Percentiles rank a stretch among this genome's conserved stretches.
Conservation (phyloP, 2,329 filamentous ascomycete species). For the Berkeleyomyces rouxiae region DNA sequence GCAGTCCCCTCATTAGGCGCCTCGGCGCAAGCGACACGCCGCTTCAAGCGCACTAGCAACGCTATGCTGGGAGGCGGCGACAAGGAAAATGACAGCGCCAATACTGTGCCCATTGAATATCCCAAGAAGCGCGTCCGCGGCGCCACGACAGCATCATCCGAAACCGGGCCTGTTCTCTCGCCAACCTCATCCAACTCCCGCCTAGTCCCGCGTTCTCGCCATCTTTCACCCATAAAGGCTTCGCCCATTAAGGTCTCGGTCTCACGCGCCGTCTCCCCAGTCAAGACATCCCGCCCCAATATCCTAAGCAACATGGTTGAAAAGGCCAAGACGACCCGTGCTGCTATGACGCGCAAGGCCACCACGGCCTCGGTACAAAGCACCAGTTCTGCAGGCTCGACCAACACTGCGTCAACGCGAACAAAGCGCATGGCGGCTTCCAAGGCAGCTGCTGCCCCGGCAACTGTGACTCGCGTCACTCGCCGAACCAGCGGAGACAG, state of each 20-base stretch:
- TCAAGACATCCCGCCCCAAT: slow-evolving; percentile 29
- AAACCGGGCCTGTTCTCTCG: slow-evolving; percentile 51
- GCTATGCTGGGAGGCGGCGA: slow-evolving; percentile 43
- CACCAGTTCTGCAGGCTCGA: slow-evolving; percentile 28
- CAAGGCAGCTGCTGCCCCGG: slow-evolving; percentile 27
- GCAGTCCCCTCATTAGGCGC: slow-evolving; percentile 7
- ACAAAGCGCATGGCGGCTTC: slow-evolving; percentile 18
- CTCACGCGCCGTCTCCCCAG: slow-evolving; percentile 39
- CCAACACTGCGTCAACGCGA: slow-evolving; percentile 18
- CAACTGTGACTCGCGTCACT: slow-evolving; percentile 27
- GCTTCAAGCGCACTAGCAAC: slow-evolving; percentile 31
- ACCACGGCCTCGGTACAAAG: slow-evolving; percentile 29
- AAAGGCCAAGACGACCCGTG: slow-evolving; percentile 39
- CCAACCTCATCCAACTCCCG: slow-evolving; percentile 71
- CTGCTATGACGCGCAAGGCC: slow-evolving; percentile 30
- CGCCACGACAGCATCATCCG: slow-evolving; percentile 22
- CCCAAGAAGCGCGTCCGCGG: slow-evolving; percentile 51
- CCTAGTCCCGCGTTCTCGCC: slow-evolving; percentile 30
- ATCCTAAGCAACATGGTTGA: slow-evolving; percentile 42
- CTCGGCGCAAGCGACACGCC: slow-evolving; percentile 7
- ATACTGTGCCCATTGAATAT: slow-evolving; percentile 30
- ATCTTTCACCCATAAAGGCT: slow-evolving; percentile 16
- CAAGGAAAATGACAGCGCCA: slow-evolving; percentile 57
- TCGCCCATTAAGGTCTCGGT: slow-evolving; percentile 29
- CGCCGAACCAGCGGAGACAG: slow-evolving; percentile 48